These are phyloP conservation scores for Mortierella sp. DNA, from an alignment of 371 early-diverging fungal genomes.

Conservation along the genomic window DNA sequence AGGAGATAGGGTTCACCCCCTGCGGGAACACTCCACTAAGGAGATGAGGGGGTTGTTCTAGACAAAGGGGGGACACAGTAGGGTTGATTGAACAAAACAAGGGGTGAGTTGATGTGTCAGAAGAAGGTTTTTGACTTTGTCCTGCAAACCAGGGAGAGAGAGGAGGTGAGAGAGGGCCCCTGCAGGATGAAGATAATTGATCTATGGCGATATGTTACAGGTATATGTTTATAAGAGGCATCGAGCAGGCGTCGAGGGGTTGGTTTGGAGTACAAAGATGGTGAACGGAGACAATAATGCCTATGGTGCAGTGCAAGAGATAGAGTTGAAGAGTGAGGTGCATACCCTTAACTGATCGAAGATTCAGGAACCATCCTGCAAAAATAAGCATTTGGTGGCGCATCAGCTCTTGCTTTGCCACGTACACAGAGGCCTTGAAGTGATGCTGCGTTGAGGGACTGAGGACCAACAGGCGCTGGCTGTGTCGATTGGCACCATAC, in stretches of 20 bases:
- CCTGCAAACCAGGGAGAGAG: neutral
- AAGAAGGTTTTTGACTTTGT: neutral
- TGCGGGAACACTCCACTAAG: neutral
- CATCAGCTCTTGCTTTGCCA: neutral
- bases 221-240: too few species aligned
- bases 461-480: too few species aligned
- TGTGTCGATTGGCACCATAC: too few species aligned
- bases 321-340: neutral
- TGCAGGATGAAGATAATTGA: neutral
- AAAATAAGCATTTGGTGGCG: slow-evolving; percentile 12
- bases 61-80: neutral
- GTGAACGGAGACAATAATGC: too few species aligned
- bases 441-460: too few species aligned
- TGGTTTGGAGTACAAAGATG: too few species aligned
- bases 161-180: neutral
- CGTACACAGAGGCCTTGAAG: too few species aligned
- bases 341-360: too few species aligned
- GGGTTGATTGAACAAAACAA: slow-evolving; percentile 1
- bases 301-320: too few species aligned
- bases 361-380: neutral
- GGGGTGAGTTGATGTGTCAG: neutral
- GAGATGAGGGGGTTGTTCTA: neutral
- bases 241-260: too few species aligned
- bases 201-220: neutral
- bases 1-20: neutral